phyloP scores from a whole-genome alignment of 805 yeast genomes.

The Kluyveromyces starmeri region DNA sequence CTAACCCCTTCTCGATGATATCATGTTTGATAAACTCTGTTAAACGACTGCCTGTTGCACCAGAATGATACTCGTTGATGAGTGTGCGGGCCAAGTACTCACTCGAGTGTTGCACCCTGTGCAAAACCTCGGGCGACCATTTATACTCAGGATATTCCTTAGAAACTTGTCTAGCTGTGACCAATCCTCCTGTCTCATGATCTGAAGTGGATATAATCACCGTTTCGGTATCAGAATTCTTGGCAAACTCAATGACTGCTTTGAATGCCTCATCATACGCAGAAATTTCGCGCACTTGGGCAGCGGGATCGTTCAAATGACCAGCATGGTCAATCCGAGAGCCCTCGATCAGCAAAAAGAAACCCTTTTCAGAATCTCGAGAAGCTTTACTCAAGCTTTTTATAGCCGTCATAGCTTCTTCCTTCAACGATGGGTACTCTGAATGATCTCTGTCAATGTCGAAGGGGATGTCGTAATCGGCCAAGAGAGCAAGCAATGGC shows the following conservation, averaged over 20 bases:
- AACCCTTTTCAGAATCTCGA: constrained; percentile 67
- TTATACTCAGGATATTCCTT: constrained; percentile 70
- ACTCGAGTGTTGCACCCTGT: constrained; percentile 66
- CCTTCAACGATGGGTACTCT: constrained; percentile 68
- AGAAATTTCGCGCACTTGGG: constrained; percentile 83
- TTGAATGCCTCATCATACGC: constrained; percentile 79
- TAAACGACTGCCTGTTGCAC: constrained; percentile 21
- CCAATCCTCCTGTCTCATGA: constrained; percentile 94
- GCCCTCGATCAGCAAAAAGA: constrained; percentile 82
- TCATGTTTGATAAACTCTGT: constrained; percentile 40
- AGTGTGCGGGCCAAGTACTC: constrained; percentile 52
- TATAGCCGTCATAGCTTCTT: constrained; percentile 68
- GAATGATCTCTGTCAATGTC: constrained; percentile 63
- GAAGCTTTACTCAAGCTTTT: constrained; percentile 60
- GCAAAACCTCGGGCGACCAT: constrained; percentile 77
- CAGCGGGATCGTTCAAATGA: constrained; percentile 88
- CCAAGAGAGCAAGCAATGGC: constrained; percentile 72
- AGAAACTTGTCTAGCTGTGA: constrained; percentile 72
- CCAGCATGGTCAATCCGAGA: constrained; percentile 95
- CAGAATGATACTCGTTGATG: constrained; percentile 21
- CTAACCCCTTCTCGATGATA: constrained; percentile 56
- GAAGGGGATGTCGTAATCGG: constrained; percentile 72
- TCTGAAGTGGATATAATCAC: constrained; percentile 77
- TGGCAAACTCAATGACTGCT: constrained; percentile 64
- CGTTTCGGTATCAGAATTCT: constrained; percentile 63